Conservation (phyloP, 306 rosid species). For the Calophaca sinica region DNA sequence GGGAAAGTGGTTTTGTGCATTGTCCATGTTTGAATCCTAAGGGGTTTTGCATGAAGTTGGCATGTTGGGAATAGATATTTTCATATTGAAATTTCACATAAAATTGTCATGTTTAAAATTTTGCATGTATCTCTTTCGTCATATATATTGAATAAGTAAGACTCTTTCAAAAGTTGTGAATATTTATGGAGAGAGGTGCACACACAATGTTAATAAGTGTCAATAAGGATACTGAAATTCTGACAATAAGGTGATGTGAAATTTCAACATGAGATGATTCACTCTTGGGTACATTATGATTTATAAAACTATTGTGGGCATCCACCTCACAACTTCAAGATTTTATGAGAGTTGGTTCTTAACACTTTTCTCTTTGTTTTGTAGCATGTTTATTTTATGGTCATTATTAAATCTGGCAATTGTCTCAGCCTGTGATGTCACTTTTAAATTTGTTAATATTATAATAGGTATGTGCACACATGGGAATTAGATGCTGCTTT, state of each 20-base stretch:
- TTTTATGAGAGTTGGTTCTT: slow-evolving; percentile 6
- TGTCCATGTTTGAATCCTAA: slow-evolving; percentile 12
- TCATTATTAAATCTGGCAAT: slow-evolving; percentile 23
- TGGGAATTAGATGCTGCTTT: slow-evolving; percentile 97
- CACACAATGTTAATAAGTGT: neutral
- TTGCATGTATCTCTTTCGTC: neutral
- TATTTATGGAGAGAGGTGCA: neutral
- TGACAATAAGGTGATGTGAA: neutral
- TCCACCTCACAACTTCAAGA: slow-evolving; percentile 22
- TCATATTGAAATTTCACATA: neutral
- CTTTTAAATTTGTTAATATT: slow-evolving; percentile 39
- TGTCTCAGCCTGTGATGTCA: slow-evolving; percentile 33
- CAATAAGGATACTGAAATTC: too few relatives aligned
- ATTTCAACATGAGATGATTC: slow-evolving; percentile 8
- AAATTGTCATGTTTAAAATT: neutral
- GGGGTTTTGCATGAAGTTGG: slow-evolving; percentile 27
- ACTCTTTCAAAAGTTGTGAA: slow-evolving; percentile 12
- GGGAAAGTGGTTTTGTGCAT: slow-evolving; percentile 8
- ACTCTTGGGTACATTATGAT: slow-evolving; percentile 8
- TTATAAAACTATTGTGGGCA: slow-evolving; percentile 16
- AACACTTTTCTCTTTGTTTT: slow-evolving; percentile 30
- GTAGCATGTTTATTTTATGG: slow-evolving; percentile 5
- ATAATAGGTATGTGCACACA: slow-evolving; percentile 75
- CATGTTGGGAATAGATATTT: neutral
- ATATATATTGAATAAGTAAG: neutral